A percentile compares a stretch with the other conserved stretches of the same genome.
Evolutionary conservation across 192 early-diverging fungal genomes (phyloP).

Genomic region (Coemansia interrupta): DNA sequence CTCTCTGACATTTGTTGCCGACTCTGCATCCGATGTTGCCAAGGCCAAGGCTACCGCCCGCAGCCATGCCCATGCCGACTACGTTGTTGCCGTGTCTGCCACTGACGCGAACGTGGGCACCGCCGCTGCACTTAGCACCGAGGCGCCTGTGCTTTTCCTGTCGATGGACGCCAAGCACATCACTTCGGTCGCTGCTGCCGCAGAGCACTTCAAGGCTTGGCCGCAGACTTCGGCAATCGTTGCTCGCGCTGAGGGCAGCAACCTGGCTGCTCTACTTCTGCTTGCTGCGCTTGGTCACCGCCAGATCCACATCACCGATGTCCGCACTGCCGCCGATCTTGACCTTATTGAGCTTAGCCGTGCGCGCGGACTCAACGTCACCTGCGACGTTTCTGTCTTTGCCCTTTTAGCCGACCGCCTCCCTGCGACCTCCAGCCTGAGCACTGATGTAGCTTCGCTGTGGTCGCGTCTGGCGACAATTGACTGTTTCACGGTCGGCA

Average conservation of each 20-base stretch:
- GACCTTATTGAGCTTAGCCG: constrained; percentile 81
- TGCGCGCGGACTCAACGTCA: constrained; percentile 78
- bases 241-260: constrained; percentile 79
- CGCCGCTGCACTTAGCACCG: constrained; percentile 41
- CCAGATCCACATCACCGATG: constrained; percentile 84
- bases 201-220: constrained; percentile 79
- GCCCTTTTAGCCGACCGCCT: constrained; percentile 65
- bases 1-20: constrained; percentile 59
- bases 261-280: constrained; percentile 84
- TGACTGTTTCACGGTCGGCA: constrained; percentile 88
- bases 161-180: constrained; percentile 51
- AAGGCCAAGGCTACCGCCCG: constrained; percentile 56
- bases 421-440: constrained; percentile 9
- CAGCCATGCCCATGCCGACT: constrained; percentile 63
- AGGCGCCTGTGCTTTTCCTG: constrained; percentile 60
- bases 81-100: constrained; percentile 71
- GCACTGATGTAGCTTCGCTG: constrained; percentile 65
- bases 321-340: constrained; percentile 76
- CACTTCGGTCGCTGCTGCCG: constrained; percentile 9
- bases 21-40: constrained; percentile 49
- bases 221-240: constrained; percentile 68
- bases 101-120: constrained; percentile 62
- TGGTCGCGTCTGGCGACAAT: constrained; percentile 78
- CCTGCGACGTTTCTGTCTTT: constrained; percentile 91
- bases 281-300: constrained; percentile 80